Base-by-base conservation (phyloP, 129 eudicot genomes). In the Gnaphalium uliginosum region DNA sequence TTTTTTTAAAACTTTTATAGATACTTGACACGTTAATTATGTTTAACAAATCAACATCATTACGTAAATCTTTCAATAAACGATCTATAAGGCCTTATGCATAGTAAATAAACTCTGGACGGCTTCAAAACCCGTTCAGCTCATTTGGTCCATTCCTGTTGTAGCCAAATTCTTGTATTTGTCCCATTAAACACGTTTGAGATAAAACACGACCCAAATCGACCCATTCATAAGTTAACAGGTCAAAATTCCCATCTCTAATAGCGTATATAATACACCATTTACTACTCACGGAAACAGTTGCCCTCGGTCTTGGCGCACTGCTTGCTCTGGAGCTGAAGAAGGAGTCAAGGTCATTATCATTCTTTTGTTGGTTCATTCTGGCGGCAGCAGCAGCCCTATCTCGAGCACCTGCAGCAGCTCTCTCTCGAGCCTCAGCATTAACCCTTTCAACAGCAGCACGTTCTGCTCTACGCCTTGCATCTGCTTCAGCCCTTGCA, bases 291-390 rank as follows among this genome's bases (percentile, higher is more conserved):
- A 94, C 97, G 81, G 90, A 81, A 56, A 93, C 32, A 68, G 87
- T 83, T 50, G 91, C 78, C 73, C 98, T 88, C 15, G 91, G 91
- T 76, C 90, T 89, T 15, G 98, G 98, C 25, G 88, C 97, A 89
- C 98, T 94, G 81, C 85, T 90, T 69, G 97, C 88, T 68, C 99
- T 85, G 53, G 96, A 84, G 27, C 79, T 80, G 70, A 94, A 94
- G 68, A 94, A 89, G 37, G 99, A 91, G 65, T 94, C 99, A 71
- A 94, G 90, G 68, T 94, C 99, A 86, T 91, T 75, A 46, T 94
- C 97, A 78, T 89, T 91, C 86, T 86, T 89, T 70, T 94, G 97
- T 69, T 91, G 99, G 81, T 78, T 91, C 85, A 81, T 70, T 83
- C 81, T 84, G 64, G 99, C 85, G 15, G 69, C 83, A 5, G 95